A percentile compares a stretch with the other conserved stretches of the same genome.
These are phyloP conservation scores for Neocatenulostroma microsporum DNA, from an alignment of 2,329 filamentous ascomycete species.

Conservation along the genomic window DNA sequence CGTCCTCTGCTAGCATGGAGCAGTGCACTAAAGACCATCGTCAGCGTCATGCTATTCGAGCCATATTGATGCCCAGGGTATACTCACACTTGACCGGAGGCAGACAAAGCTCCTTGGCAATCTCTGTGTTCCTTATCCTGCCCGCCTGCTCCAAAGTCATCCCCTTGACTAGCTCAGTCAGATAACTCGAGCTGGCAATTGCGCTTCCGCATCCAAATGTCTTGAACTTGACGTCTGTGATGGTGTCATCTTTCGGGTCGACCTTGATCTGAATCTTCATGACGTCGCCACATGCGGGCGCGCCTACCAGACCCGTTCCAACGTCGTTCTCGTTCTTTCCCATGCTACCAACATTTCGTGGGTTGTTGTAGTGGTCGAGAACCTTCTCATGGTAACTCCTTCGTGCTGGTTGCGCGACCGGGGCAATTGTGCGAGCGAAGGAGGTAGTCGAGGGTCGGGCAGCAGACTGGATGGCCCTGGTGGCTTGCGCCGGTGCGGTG, in stretches of 20 bases:
- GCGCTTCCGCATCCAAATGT: slow-evolving; percentile 92
- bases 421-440: slow-evolving; percentile 35
- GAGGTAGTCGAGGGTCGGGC: slow-evolving; percentile 43
- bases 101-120: slow-evolving; percentile 88
- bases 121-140: slow-evolving; percentile 93
- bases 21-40: slow-evolving; percentile 61
- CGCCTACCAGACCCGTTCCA: slow-evolving; percentile 82
- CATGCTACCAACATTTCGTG: slow-evolving; percentile 72
- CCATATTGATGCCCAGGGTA: too few species aligned
- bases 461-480: slow-evolving; percentile 43
- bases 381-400: slow-evolving; percentile 60
- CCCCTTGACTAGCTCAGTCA: slow-evolving; percentile 88
- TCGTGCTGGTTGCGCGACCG: slow-evolving; percentile 32
- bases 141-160: slow-evolving; percentile 95
- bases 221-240: slow-evolving; percentile 95
- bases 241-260: slow-evolving; percentile 78
- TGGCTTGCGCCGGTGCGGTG: slow-evolving; percentile 46
- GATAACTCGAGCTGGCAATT: slow-evolving; percentile 88
- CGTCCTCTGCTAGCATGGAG: slow-evolving; percentile 87
- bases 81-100: slow-evolving; percentile 77
- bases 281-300: slow-evolving; percentile 85
- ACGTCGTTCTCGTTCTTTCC: slow-evolving; percentile 73
- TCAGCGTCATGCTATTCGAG: slow-evolving; percentile 6
- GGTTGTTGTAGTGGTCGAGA: slow-evolving; percentile 75
- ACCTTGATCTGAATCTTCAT: slow-evolving; percentile 94